Evolutionary conservation across 2,329 filamentous ascomycete genomes (phyloP).

Genomic region (Cyphellophora attinorum): DNA sequence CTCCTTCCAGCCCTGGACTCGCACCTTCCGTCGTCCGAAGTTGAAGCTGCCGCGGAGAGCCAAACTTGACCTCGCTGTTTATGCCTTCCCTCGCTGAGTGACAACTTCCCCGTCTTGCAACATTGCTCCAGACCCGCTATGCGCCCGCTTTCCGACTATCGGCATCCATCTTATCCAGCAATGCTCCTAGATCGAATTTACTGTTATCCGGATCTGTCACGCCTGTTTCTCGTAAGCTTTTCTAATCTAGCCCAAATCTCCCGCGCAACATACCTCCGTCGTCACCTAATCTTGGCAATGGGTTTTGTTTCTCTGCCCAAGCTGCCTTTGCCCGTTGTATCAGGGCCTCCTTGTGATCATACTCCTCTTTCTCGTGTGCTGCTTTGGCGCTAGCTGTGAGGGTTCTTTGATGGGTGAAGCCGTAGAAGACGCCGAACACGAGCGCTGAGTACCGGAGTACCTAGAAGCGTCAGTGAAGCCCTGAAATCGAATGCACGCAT

Average conservation of each 20-base stretch:
- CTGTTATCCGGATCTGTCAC: slow-evolving; percentile 71
- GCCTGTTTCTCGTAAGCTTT: slow-evolving; percentile 45
- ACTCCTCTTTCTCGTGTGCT: slow-evolving; percentile 67
- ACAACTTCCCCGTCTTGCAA: too few relatives aligned
- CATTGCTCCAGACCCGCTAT: too few relatives aligned
- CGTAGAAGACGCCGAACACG: slow-evolving; percentile 85
- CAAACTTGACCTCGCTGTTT: too few relatives aligned
- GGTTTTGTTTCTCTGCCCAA: slow-evolving; percentile 65
- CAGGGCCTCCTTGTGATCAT: slow-evolving; percentile 80
- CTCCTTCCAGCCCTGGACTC: too few relatives aligned
- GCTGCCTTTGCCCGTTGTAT: slow-evolving; percentile 90
- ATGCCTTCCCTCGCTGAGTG: too few relatives aligned
- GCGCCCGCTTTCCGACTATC: too few relatives aligned
- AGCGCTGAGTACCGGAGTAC: slow-evolving; percentile 96
- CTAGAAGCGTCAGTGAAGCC: slow-evolving; percentile 41
- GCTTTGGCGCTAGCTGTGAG: slow-evolving; percentile 64
- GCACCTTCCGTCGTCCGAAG: too few relatives aligned
- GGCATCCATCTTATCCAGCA: slow-evolving; percentile 39
- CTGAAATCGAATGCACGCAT: not conserved
- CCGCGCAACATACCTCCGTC: not conserved
- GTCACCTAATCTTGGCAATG: not conserved
- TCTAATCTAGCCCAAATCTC: not conserved
- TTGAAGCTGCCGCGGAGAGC: too few relatives aligned
- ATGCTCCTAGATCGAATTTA: slow-evolving; percentile 89
- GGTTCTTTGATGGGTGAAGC: slow-evolving; percentile 81